Evolutionary conservation across 257 asterid species (phyloP), one percentile per base, ranked within the genome.

Genomic region (Catharanthus roseus): DNA sequence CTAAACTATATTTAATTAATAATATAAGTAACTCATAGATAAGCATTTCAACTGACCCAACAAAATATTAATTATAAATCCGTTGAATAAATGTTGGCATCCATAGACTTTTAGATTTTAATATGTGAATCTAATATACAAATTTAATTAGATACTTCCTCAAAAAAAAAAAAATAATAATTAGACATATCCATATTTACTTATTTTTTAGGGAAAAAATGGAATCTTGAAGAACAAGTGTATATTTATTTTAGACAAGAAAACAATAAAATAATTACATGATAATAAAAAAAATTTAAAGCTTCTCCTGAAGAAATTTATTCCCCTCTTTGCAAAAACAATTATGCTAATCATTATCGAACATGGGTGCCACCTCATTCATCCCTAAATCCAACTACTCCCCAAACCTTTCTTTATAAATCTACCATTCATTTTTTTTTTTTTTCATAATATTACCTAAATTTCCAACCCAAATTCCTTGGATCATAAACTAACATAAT

Each of bases 281-380:
- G 62, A 55, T 23, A 55, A 55, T 26, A 13, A 26, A 21, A 62
- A 10, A 7, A 61, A 33, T 18, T 3, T 19, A n/a, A 62, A 18
- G 1, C 19, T 62, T 19, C 67, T 19, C 67, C 67, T 62, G 47
- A 62, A 62, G 67, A n/a, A n/a, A 44, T 45, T 67, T 26, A 67
- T 26, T 28, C 57, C 24, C 24, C 54, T 49, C 29, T 10, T n/a
- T 38, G 8, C 66, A 72, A 49, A 53, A 66, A 65, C 31, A 51
- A 74, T 65, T 68, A 69, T 54, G 79, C 81, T 65, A 83, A 80
- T 83, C 83, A 78, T 80, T 78, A 72, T 68, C 72, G 82, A 77
- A 83, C 85, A 75, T 80, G 87, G 81, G 75, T 80, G 85, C 85
- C 83, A 77, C 85, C 87, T 58, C 53, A 53, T 56, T 58, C 21